phyloP scores from a whole-genome alignment of 2,329 filamentous ascomycete species.

The Phyllosticta citribraziliensis region DNA sequence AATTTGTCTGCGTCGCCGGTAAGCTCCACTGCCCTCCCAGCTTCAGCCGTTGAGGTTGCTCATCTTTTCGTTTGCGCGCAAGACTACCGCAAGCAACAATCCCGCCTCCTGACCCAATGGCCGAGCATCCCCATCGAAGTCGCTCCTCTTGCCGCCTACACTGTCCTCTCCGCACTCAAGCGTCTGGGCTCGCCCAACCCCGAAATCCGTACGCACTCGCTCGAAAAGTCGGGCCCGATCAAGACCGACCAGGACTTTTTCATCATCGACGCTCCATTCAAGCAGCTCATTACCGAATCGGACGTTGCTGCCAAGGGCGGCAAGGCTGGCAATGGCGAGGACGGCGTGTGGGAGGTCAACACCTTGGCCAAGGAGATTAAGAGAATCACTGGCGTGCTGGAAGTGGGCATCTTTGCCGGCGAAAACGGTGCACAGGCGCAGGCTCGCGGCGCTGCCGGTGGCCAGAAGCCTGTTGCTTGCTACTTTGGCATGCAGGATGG shows the following conservation, averaged over 20 bases:
- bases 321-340: constrained; percentile 41
- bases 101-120: constrained; percentile 66
- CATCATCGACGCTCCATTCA: constrained; percentile 88
- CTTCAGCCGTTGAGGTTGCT: not conserved
- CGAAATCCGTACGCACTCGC: constrained; percentile 59
- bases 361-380: constrained; percentile 66
- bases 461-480: constrained; percentile 83
- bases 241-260: constrained; percentile 80
- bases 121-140: constrained; percentile 87
- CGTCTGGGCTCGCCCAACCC: constrained; percentile 65
- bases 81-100: constrained; percentile 86
- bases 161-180: constrained; percentile 63
- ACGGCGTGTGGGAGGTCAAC: constrained; percentile 72
- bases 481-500: constrained; percentile 83
- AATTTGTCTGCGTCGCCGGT: constrained; percentile 83
- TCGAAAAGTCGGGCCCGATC: constrained; percentile 72
- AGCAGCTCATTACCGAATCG: constrained; percentile 54
- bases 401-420: constrained; percentile 85
- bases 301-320: constrained; percentile 38
- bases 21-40: constrained; percentile 19
- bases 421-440: constrained; percentile 61
- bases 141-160: constrained; percentile 69
- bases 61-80: not conserved
- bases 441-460: constrained; percentile 43
- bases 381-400: constrained; percentile 74